phyloP scores from a whole-genome alignment of 2,329 filamentous ascomycete genomes.

The Alternaria alternata region DNA sequence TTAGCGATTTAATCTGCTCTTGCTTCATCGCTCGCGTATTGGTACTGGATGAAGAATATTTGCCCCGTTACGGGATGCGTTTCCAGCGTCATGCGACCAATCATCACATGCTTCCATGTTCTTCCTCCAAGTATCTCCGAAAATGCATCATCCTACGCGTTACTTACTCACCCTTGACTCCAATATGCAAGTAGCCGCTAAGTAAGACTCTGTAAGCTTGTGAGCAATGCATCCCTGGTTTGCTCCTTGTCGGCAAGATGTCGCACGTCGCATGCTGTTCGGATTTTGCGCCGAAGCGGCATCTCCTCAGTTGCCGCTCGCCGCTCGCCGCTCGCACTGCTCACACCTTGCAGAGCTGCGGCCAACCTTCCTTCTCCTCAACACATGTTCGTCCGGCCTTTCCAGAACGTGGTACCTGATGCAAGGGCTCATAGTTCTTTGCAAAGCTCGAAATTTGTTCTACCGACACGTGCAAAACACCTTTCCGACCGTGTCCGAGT shows the following conservation, averaged over 20 bases:
- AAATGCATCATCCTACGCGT: slow-evolving; percentile 1
- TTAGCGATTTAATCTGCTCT: neutral
- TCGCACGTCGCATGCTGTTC: slow-evolving; percentile 27
- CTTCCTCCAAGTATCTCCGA: slow-evolving; percentile 1
- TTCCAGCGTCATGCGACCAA: neutral
- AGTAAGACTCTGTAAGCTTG: slow-evolving; percentile 21
- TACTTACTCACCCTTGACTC: slow-evolving; percentile 2
- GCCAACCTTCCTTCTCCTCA: neutral
- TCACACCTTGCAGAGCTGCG: neutral
- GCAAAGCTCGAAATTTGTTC: neutral
- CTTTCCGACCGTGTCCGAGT: slow-evolving; percentile 23
- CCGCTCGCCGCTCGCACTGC: slow-evolving; percentile 5
- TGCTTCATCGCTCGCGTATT: neutral
- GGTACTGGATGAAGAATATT: neutral
- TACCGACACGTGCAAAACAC: neutral
- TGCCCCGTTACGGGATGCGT: neutral
- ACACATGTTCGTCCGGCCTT: neutral
- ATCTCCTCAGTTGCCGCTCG: slow-evolving; percentile 35
- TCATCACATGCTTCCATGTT: neutral
- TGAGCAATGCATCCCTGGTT: slow-evolving; percentile 24
- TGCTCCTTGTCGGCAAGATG: slow-evolving; percentile 22
- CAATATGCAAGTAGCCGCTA: slow-evolving; percentile 19
- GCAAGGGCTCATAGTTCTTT: neutral
- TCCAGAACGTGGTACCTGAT: neutral
- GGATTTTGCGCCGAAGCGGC: slow-evolving; percentile 35